A percentile compares a stretch with the other conserved stretches of the same genome.
phyloP scores from a whole-genome alignment of 352 stramenopile species.

The Elongisporangium anandrum region DNA sequence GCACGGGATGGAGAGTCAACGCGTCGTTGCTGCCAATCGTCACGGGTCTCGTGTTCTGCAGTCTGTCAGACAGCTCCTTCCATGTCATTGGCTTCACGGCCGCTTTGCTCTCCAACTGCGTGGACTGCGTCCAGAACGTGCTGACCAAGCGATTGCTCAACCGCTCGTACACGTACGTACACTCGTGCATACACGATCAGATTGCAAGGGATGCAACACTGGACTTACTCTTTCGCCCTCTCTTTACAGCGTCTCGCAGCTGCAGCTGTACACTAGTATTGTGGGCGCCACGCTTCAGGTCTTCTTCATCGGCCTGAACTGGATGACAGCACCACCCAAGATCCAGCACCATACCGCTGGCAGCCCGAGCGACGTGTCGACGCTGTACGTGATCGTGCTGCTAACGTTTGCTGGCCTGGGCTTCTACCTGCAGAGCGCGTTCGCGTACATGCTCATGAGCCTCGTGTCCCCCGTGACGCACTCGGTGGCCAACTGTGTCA shows the following conservation, averaged over 20 bases:
- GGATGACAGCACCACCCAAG: constrained; percentile 33
- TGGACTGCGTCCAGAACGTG: constrained; percentile 92
- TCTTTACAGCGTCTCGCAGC: constrained; percentile 52
- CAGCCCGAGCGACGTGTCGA: constrained; percentile 22
- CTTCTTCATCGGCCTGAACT: constrained; percentile 72
- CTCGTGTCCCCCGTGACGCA: constrained; percentile 88
- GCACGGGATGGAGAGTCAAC: constrained; percentile 80
- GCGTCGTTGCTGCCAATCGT: constrained; percentile 86
- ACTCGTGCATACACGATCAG: not conserved
- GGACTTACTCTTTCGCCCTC: not conserved
- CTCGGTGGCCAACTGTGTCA: constrained; percentile 90
- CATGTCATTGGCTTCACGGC: constrained; percentile 86
- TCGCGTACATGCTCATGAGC: constrained; percentile 90
- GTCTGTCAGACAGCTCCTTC: constrained; percentile 82
- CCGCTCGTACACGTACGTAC: constrained; percentile 64
- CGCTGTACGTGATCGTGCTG: constrained; percentile 42
- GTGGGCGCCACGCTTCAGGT: constrained; percentile 83
- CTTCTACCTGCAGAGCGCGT: constrained; percentile 89
- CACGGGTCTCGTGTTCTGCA: constrained; percentile 82
- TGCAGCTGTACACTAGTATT: constrained; percentile 90
- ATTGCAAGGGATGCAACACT: not conserved
- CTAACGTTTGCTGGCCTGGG: constrained; percentile 68
- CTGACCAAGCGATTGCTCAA: constrained; percentile 88
- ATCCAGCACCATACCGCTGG: constrained; percentile 13
- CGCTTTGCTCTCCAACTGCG: constrained; percentile 87